Evolutionary conservation across 2,329 filamentous ascomycete genomes (phyloP), one percentile per base, ranked within the genome.

Genomic region (Setomelanomma holmii): DNA sequence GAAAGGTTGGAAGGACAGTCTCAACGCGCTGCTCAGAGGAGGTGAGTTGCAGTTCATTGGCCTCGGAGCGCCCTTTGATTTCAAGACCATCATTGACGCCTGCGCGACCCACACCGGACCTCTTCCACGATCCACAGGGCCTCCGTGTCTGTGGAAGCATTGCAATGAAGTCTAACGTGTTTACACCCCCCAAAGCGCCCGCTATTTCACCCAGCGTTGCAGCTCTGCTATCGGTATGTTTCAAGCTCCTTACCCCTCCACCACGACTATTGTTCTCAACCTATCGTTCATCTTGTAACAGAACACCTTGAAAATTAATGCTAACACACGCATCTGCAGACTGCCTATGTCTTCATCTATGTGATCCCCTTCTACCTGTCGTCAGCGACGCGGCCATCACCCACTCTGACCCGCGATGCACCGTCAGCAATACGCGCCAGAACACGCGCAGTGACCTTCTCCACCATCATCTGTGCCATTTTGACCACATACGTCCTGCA

Each of bases 341-440:
- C 93, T 56, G 75, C 87, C 56, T 96, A 96, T 76, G 96, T 91
- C n/a, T 75, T 92, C 63, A 78, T 91, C 78, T 99, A 98, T 78
- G 90, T 99, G 65, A 79, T 90, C 3, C 93, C 95, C 20, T 91
- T 98, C 76, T 97, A 99, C 79, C 81, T 93, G 58, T 95, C 89
- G 17, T 76, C 86, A 4, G 83, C 86, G 17, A 96, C 93, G 4
- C 86, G 93, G 45, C 92, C 93, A 5, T 95, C 91, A 6, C 83
- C 86, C 21, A 85, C 83, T 48, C 84, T 96, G 22, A 90, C 90
- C 55, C 87, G 95, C 69, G 93, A 98, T 84, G 89, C 91, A 22
- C 91, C 93, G 8, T 88, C 89, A 10, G 91, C 96, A 44, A 98
- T 99, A 77, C 88, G 88, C 63, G 90, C 91, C 51, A 88, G 95